Evolutionary conservation across 176 grass and related monocot genomes (phyloP).

Genomic region (Oryza longistaminata): DNA sequence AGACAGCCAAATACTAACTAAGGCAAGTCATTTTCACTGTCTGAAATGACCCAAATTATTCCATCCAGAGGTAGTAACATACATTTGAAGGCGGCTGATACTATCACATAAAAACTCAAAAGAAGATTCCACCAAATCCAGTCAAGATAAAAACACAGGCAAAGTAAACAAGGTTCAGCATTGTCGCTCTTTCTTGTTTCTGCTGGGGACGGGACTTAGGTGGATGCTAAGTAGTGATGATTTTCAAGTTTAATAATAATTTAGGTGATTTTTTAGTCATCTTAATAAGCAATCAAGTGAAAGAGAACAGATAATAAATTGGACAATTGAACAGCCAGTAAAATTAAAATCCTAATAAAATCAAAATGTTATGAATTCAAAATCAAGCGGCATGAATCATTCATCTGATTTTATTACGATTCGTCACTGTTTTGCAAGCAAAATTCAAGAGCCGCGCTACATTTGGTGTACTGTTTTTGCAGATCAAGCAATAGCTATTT

Average conservation of each 20-base stretch:
- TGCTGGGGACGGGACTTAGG: too few species aligned
- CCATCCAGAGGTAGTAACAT: neutral
- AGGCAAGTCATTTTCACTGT: too few species aligned
- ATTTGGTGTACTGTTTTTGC: neutral
- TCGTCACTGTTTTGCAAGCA: neutral
- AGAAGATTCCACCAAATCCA: neutral
- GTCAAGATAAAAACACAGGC: neutral
- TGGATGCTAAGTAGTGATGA: too few species aligned
- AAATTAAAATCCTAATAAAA: neutral
- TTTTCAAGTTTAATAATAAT: too few species aligned
- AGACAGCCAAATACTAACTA: too few species aligned
- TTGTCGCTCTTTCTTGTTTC: too few species aligned
- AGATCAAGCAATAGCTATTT: slow-evolving; percentile 11
- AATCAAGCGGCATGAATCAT: neutral
- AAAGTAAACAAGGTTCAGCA: too few species aligned
- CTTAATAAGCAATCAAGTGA: too few species aligned
- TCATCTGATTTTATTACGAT: neutral
- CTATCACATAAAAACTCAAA: slow-evolving; percentile 14
- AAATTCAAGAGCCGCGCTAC: neutral
- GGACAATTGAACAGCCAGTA: too few species aligned
- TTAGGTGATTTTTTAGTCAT: too few species aligned
- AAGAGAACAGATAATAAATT: too few species aligned
- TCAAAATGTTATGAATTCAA: neutral
- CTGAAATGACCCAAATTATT: too few species aligned
- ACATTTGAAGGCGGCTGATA: neutral